These are phyloP conservation scores for Raphanus hybrid DNA, from an alignment of 441 rosid species.

Conservation along the genomic window DNA sequence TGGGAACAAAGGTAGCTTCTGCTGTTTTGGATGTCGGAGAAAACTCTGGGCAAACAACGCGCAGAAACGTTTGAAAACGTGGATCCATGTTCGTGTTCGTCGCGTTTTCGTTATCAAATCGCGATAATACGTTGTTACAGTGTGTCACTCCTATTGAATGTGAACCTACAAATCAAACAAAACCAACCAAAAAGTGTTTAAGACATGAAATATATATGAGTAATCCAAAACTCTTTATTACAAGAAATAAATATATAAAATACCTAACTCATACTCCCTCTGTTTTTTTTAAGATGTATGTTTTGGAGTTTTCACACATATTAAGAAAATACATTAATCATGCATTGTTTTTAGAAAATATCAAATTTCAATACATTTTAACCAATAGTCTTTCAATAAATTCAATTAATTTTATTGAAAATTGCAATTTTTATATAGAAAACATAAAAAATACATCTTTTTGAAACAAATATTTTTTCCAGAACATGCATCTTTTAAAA, in stretches of 20 bases:
- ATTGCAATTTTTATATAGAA: too few species aligned
- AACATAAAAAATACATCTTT: too few species aligned
- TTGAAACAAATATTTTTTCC: too few species aligned
- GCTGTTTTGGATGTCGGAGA: conserved; percentile 32
- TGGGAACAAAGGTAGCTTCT: conserved; percentile 47
- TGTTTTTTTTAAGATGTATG: too few species aligned
- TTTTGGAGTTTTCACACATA: too few species aligned
- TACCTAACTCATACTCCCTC: too few species aligned
- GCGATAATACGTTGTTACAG: conserved; percentile 45
- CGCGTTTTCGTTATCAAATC: conserved; percentile 36
- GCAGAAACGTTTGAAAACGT: conserved; percentile 44
- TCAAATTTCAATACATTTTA: too few species aligned
- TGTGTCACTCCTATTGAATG: conserved; percentile 54
- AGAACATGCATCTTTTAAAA: too few species aligned
- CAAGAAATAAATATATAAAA: not conserved
- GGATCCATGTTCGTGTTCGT: conserved; percentile 41
- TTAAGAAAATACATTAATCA: too few species aligned
- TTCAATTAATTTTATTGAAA: too few species aligned
- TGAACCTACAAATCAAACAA: conserved; percentile 38
- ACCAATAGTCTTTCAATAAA: too few species aligned
- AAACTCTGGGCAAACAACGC: conserved; percentile 41
- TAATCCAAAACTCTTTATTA: not conserved
- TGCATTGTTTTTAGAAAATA: too few species aligned
- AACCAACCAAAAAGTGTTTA: not conserved
- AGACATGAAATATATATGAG: not conserved